Conservation (phyloP, 129 eudicot genomes). For the Lactuca saligna region DNA sequence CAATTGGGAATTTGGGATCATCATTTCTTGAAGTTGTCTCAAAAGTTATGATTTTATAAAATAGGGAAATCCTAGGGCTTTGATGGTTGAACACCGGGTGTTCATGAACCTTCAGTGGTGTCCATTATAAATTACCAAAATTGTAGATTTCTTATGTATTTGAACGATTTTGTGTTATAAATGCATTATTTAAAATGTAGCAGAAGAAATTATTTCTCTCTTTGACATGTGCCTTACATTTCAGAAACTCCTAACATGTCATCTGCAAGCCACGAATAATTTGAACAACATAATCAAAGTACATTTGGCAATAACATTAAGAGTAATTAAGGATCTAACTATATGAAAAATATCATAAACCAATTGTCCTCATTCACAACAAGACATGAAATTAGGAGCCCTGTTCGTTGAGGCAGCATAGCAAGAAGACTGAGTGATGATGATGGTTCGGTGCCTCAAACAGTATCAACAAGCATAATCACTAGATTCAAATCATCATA, state of each 20-base stretch:
- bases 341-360: constrained; percentile 1
- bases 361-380: not conserved
- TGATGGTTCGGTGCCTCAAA: constrained; percentile 9
- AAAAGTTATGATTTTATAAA: not conserved
- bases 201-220: not conserved
- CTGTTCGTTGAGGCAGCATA: not conserved
- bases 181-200: not conserved
- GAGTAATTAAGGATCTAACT: constrained; percentile 13
- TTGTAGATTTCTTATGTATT: constrained; percentile 19
- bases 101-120: not conserved
- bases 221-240: not conserved
- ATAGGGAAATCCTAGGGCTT: not conserved
- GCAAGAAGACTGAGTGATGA: not conserved
- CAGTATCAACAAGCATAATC: constrained; percentile 13
- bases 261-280: constrained; percentile 8
- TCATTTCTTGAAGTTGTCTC: constrained; percentile 3
- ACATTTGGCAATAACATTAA: constrained; percentile 1
- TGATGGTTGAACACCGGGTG: not conserved
- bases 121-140: constrained; percentile 15
- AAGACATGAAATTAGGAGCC: not conserved
- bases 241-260: constrained; percentile 8
- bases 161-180: constrained; percentile 8
- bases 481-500: constrained; percentile 6
- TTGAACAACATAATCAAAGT: constrained; percentile 2
- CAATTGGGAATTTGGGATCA: not conserved